Conservation (phyloP, 2,329 filamentous ascomycete genomes). For the Aspergillus carbonarius region DNA sequence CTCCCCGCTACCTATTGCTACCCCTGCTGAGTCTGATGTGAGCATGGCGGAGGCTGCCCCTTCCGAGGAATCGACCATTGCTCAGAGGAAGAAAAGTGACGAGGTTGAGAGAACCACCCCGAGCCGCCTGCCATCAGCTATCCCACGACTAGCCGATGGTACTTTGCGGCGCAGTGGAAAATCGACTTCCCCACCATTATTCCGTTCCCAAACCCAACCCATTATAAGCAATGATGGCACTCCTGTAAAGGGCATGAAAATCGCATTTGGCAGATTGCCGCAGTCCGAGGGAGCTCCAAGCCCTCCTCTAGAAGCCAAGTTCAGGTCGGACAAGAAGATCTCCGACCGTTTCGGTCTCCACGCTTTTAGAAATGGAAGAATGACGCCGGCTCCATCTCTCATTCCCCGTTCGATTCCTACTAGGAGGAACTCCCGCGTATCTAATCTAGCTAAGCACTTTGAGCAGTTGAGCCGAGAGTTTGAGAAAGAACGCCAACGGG, state of each 20-base stretch:
- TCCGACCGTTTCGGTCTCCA: conserved; percentile 69
- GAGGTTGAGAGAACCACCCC: conserved; percentile 20
- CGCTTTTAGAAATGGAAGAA: conserved; percentile 60
- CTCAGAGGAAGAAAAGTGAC: conserved; percentile 16
- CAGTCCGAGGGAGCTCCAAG: conserved; percentile 23
- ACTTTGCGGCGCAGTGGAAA: conserved; percentile 37
- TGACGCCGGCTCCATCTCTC: conserved; percentile 60
- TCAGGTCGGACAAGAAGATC: conserved; percentile 68
- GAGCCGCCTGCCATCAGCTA: conserved; percentile 35
- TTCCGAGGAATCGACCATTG: conserved; percentile 13
- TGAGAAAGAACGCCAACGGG: conserved; percentile 85
- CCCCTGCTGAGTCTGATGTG: conserved; percentile 8
- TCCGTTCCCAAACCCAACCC: conserved; percentile 55
- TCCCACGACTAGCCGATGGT: conserved; percentile 41
- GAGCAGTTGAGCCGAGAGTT: conserved; percentile 96
- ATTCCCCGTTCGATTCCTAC: conserved; percentile 81
- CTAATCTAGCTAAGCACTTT: conserved; percentile 90
- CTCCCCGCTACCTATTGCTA: conserved; percentile 3
- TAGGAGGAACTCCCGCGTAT: conserved; percentile 73
- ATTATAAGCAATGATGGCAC: conserved; percentile 26
- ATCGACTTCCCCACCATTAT: conserved; percentile 47
- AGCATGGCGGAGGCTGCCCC: conserved; percentile 8
- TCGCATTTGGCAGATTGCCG: conserved; percentile 21
- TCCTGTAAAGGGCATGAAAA: conserved; percentile 23
- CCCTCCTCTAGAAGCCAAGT: conserved; percentile 31